phyloP scores from a whole-genome alignment of 257 asterid species.

The Solanum raphanifolium region DNA sequence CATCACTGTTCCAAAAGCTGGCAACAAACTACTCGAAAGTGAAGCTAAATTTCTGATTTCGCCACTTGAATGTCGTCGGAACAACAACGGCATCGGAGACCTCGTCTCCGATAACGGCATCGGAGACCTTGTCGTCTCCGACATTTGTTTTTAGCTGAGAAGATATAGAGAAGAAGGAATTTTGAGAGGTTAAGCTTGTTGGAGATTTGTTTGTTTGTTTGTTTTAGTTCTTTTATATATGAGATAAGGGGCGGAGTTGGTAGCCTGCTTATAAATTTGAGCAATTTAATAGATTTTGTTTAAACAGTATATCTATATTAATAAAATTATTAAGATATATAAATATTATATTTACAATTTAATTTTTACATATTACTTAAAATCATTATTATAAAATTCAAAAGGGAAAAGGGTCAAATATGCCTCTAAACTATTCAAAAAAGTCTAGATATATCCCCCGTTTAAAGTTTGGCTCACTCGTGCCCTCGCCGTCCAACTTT shows the following conservation, averaged over 20 bases:
- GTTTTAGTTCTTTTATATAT: too few relatives aligned
- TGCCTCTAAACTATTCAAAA: too few relatives aligned
- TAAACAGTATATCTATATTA: too few relatives aligned
- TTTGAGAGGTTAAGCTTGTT: not conserved
- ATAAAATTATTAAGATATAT: too few relatives aligned
- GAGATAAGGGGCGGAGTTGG: not conserved
- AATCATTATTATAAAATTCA: too few relatives aligned
- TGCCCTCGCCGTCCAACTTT: too few relatives aligned
- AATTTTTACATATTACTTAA: too few relatives aligned
- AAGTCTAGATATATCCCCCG: too few relatives aligned
- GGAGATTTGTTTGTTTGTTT: not conserved
- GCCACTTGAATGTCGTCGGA: slow-evolving; percentile 49
- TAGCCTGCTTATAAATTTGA: not conserved
- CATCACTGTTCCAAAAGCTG: slow-evolving; percentile 78
- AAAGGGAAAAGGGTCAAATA: too few relatives aligned
- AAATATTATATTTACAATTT: not conserved
- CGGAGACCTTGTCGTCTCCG: slow-evolving; percentile 23
- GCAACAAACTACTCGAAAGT: slow-evolving; percentile 78
- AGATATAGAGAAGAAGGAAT: not conserved
- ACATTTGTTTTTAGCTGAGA: slow-evolving; percentile 14
- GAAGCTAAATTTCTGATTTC: slow-evolving; percentile 58
- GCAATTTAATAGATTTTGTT: not conserved
- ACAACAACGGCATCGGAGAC: slow-evolving; percentile 50
- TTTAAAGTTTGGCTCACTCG: too few relatives aligned
- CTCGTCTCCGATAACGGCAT: slow-evolving; percentile 27